Percentiles rank a stretch among this genome's conserved stretches.
phyloP scores from a whole-genome alignment of 768 basidiomycete genomes.

The Lactarius quietus region DNA sequence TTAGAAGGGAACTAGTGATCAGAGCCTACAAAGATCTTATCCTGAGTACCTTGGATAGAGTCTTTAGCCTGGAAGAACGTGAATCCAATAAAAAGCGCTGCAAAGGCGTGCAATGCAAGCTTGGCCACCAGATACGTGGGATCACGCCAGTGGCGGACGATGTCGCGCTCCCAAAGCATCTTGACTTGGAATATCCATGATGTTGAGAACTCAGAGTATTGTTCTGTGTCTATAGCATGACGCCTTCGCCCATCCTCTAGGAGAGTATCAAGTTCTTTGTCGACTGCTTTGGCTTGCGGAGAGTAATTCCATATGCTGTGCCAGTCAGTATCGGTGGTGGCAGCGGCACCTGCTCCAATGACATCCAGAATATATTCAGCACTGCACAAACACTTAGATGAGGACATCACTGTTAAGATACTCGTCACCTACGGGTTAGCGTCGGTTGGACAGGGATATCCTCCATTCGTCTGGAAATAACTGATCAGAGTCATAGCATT shows the following conservation, averaged over 20 bases:
- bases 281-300: conserved; percentile 42
- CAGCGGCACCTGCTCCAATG: conserved; percentile 77
- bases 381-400: background rate
- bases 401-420: background rate
- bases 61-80: conserved; percentile 40
- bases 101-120: conserved; percentile 35
- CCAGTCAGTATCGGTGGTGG: conserved; percentile 79
- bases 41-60: conserved; percentile 40
- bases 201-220: conserved; percentile 36
- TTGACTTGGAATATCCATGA: conserved; percentile 38
- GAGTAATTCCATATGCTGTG: conserved; percentile 79
- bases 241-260: conserved; percentile 37
- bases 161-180: conserved; percentile 34
- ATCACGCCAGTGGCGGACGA: conserved; percentile 38
- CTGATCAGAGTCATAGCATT: conserved; percentile 64
- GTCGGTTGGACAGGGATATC: conserved; percentile 58
- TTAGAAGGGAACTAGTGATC: background rate
- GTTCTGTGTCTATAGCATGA: conserved; percentile 27
- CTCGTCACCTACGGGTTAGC: conserved; percentile 54
- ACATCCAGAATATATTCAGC: conserved; percentile 74
- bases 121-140: conserved; percentile 42
- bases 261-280: conserved; percentile 39
- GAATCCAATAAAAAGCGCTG: conserved; percentile 41
- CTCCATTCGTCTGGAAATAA: conserved; percentile 77
- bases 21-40: conserved; percentile 41